A percentile compares a stretch with the other conserved stretches of the same genome.
Conservation (phyloP, 2,329 filamentous ascomycete genomes). For the Botrytis fabae region DNA sequence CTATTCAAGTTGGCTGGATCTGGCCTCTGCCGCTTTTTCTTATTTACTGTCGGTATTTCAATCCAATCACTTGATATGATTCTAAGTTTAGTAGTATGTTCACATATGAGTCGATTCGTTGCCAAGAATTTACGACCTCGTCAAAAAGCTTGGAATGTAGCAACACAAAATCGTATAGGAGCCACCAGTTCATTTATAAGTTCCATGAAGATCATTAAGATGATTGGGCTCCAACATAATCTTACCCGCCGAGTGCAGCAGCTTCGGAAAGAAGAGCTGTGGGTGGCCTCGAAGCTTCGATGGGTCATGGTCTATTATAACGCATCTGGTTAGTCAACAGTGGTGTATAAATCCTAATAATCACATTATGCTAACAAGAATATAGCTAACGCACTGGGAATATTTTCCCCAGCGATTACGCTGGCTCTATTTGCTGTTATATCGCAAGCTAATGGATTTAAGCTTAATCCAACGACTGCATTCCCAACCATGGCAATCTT, state of each 20-base stretch:
- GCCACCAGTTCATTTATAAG: slow-evolving; percentile 42
- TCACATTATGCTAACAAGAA: not conserved
- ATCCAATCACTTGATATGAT: not conserved
- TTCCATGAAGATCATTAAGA: slow-evolving; percentile 46
- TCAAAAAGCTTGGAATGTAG: slow-evolving; percentile 45
- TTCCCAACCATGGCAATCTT: slow-evolving; percentile 33
- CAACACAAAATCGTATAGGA: slow-evolving; percentile 46
- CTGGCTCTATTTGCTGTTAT: slow-evolving; percentile 29
- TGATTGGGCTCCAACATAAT: slow-evolving; percentile 36
- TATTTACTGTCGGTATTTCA: slow-evolving; percentile 44
- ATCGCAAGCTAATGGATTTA: slow-evolving; percentile 13
- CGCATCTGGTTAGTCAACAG: slow-evolving; percentile 41
- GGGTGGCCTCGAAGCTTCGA: slow-evolving; percentile 40
- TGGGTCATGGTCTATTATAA: slow-evolving; percentile 47
- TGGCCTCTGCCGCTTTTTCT: slow-evolving; percentile 45
- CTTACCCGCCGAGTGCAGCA: slow-evolving; percentile 18
- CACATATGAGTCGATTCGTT: slow-evolving; percentile 46
- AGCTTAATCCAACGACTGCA: slow-evolving; percentile 25
- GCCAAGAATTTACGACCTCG: slow-evolving; percentile 42
- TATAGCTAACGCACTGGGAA: slow-evolving; percentile 33
- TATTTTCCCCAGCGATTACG: slow-evolving; percentile 33
- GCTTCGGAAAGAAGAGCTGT: slow-evolving; percentile 37
- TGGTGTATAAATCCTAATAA: slow-evolving; percentile 23
- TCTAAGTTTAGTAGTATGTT: slow-evolving; percentile 43
- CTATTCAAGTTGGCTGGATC: slow-evolving; percentile 46